Evolutionary conservation across 768 basidiomycete species (phyloP).

Genomic region (Trametopsis cervina): DNA sequence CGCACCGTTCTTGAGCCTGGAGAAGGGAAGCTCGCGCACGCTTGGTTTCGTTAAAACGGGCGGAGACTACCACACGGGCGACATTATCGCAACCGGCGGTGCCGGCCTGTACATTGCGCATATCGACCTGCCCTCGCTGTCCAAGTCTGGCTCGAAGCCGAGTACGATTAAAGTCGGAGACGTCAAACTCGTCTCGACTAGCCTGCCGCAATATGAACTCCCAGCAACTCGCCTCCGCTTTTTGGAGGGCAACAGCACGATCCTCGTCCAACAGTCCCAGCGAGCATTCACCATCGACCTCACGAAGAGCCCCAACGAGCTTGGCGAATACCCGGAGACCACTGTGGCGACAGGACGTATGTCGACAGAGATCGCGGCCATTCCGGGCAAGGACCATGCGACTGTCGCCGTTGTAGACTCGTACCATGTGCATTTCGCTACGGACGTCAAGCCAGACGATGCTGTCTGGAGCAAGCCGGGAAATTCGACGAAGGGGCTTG

Average conservation of each 20-base stretch:
- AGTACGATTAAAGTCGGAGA: conserved; percentile 37
- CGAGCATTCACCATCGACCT: conserved; percentile 48
- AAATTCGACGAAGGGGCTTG: conserved; percentile 54
- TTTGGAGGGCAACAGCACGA: conserved; percentile 41
- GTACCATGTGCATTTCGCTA: conserved; percentile 56
- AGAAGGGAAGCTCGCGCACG: conserved; percentile 32
- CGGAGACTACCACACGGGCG: conserved; percentile 53
- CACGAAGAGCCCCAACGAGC: conserved; percentile 34
- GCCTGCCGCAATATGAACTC: conserved; percentile 37
- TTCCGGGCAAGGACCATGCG: conserved; percentile 26
- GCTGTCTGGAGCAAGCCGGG: conserved; percentile 65
- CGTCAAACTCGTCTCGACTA: conserved; percentile 42
- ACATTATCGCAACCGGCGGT: conserved; percentile 57
- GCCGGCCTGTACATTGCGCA: conserved; percentile 61
- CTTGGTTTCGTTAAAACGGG: conserved; percentile 61
- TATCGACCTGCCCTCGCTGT: conserved; percentile 37
- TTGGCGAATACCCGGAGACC: conserved; percentile 40
- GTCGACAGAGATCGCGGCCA: conserved; percentile 45
- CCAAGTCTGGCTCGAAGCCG: conserved; percentile 16
- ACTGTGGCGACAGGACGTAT: conserved; percentile 48
- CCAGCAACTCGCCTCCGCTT: conserved; percentile 45
- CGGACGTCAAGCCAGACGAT: conserved; percentile 33
- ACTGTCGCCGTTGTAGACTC: conserved; percentile 61
- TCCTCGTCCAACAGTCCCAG: conserved; percentile 53
- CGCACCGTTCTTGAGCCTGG: conserved; percentile 48